Base-by-base conservation (phyloP, 768 basidiomycete genomes). In the Boletellus emodensis region DNA sequence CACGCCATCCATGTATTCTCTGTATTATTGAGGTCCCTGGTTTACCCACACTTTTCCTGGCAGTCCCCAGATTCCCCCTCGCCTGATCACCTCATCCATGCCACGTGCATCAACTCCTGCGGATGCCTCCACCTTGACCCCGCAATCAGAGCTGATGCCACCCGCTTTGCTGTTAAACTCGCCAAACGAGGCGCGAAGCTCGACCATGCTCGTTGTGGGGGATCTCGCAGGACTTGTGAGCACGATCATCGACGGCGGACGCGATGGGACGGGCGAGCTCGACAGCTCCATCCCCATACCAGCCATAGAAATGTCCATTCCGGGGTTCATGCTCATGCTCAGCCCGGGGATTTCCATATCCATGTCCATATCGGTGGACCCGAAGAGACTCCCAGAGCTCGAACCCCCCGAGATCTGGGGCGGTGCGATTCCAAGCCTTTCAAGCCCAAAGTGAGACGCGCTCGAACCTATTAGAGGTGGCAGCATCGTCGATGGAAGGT, bases 31-130 rank as follows among this genome's bases (percentile, higher is more conserved):
- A 33, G 43, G 45, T 30, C 59, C 55, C 48, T 39, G 55, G 30
- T 50, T 55, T 28, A 47, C 44, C 78, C 78, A 91, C 30, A 89
- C 72, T 50, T 83, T 75, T 17, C 87, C 89, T 36, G 85, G 73
- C 46, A 91, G 61, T 4, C 86, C 81, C 48, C 88, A 75, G 9
- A 78, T 69, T 6, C 89, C 88, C 4, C 89, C 89, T 14, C 90
- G 74, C 41, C 90, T 75, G 54, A 82, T 79, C 34, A 82, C 74
- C 61, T 91, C 87, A 57, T 88, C 87, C 61, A 90, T 67, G 20
- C 71, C 71, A 33, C 80, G 77, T 9, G 69, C 63, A 48, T 81
- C 77, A 41, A 83, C 51, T 49, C 81, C 82, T 30, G 70, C 65
- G 3, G 53, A 47, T 15, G 59, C 53, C 46, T 64, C 62, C 24